Conservation (phyloP, 768 basidiomycete genomes). For the Pholiota microspora region DNA sequence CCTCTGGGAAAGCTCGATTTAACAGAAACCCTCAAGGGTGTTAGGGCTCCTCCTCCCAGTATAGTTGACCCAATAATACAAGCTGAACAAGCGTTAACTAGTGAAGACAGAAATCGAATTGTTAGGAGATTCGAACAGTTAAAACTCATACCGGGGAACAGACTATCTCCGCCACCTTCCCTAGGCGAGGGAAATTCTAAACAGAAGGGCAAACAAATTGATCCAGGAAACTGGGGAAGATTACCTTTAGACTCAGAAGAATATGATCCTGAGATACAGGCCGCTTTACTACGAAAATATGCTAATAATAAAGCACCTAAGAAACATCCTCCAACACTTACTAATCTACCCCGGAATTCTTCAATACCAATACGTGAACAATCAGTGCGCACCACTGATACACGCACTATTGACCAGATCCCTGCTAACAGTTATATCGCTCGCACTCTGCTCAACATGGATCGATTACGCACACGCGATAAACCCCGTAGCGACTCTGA, state of each 20-base stretch:
- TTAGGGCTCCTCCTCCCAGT: too few relatives aligned
- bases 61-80: too few relatives aligned
- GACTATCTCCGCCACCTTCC: too few relatives aligned
- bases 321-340: too few relatives aligned
- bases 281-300: neutral
- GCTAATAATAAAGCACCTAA: neutral
- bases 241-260: neutral
- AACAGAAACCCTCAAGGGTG: too few relatives aligned
- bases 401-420: constrained; percentile 1
- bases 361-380: constrained; percentile 2
- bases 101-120: too few relatives aligned
- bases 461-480: neutral
- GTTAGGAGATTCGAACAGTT: too few relatives aligned
- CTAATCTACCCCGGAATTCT: too few relatives aligned
- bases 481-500: neutral
- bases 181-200: too few relatives aligned
- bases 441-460: constrained; percentile 1
- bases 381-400: neutral
- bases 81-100: too few relatives aligned
- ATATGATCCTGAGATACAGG: neutral
- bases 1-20: too few relatives aligned
- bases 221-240: neutral
- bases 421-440: constrained; percentile 3
- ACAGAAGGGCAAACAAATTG: neutral
- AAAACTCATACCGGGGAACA: too few relatives aligned